Conservation (phyloP, 163 green algal genomes). For the Chlamydomonas reinhardtii region DNA sequence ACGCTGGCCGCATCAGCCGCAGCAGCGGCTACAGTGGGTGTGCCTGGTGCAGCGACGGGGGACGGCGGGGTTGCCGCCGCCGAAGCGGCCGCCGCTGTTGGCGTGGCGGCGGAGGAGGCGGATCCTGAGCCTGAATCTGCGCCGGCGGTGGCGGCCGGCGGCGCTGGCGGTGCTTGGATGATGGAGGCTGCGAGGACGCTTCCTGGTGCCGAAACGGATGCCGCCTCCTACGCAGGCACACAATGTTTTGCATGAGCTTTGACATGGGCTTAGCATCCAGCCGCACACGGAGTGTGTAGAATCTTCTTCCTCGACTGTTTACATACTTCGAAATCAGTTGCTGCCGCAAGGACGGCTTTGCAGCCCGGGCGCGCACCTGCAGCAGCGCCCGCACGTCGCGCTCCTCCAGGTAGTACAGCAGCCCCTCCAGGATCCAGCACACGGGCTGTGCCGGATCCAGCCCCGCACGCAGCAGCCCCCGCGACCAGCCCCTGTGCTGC, state of each 20-base stretch:
- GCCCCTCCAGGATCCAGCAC: slow-evolving; percentile 72
- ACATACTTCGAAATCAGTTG: too few species aligned
- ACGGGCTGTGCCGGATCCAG: slow-evolving; percentile 49
- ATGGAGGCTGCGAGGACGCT: slow-evolving; percentile 56
- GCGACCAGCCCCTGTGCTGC: slow-evolving; percentile 49
- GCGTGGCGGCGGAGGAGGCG: background rate
- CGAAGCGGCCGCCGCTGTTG: background rate
- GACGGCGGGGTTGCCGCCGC: background rate
- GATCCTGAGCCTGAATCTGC: background rate
- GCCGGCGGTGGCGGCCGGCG: background rate
- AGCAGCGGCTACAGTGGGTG: background rate
- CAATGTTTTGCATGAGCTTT: too few species aligned
- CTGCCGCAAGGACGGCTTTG: too few species aligned
- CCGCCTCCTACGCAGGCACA: slow-evolving; percentile 50
- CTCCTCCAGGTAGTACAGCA: slow-evolving; percentile 70
- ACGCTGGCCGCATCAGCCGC: too few species aligned
- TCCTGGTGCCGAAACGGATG: slow-evolving; percentile 47
- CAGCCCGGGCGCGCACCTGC: slow-evolving; percentile 21
- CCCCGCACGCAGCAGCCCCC: slow-evolving; percentile 41
- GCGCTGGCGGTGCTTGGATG: background rate
- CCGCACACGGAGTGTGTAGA: too few species aligned
- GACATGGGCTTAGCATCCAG: too few species aligned
- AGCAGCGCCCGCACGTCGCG: slow-evolving; percentile 54
- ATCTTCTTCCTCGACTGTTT: too few species aligned
- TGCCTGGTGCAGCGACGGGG: background rate